Percentiles rank a stretch among this genome's conserved stretches.
Conservation (phyloP, 305 asterid genomes). For the Fraxinus greggii region DNA sequence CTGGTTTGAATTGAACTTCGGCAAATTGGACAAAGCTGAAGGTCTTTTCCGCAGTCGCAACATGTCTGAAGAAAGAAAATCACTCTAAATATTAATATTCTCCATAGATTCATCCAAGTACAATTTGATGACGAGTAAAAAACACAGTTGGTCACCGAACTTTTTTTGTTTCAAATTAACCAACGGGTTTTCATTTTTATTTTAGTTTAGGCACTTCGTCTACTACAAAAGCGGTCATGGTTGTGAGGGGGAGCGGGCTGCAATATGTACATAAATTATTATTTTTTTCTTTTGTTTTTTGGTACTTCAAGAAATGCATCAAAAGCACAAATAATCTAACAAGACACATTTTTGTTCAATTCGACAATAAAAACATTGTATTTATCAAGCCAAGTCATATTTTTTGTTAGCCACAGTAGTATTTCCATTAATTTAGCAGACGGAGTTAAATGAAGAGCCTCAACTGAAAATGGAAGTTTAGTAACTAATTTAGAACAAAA, state of each 20-base stretch:
- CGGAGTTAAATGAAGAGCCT: neutral
- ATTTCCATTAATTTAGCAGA: neutral
- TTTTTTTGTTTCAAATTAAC: neutral
- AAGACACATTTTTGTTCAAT: neutral
- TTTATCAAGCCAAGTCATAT: neutral
- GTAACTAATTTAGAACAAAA: neutral
- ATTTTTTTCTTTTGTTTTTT: too few species aligned
- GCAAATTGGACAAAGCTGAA: slow-evolving; percentile 76
- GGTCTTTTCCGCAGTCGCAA: slow-evolving; percentile 67
- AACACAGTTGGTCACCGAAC: neutral
- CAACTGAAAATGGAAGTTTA: neutral
- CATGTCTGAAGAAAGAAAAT: slow-evolving; percentile 56
- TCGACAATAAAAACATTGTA: neutral
- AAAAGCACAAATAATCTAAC: neutral
- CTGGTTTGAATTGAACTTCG: slow-evolving; percentile 65
- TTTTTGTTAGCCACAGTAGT: neutral
- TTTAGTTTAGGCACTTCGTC: neutral
- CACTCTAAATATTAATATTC: neutral
- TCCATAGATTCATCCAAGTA: neutral
- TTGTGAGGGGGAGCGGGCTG: neutral
- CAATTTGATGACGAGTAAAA: neutral
- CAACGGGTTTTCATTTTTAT: neutral
- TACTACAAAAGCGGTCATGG: neutral
- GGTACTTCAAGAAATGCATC: neutral
- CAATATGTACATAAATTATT: too few species aligned